These are phyloP conservation scores for Umbelopsis sp. DNA, from an alignment of 371 early-diverging fungal species.

Conservation along the genomic window DNA sequence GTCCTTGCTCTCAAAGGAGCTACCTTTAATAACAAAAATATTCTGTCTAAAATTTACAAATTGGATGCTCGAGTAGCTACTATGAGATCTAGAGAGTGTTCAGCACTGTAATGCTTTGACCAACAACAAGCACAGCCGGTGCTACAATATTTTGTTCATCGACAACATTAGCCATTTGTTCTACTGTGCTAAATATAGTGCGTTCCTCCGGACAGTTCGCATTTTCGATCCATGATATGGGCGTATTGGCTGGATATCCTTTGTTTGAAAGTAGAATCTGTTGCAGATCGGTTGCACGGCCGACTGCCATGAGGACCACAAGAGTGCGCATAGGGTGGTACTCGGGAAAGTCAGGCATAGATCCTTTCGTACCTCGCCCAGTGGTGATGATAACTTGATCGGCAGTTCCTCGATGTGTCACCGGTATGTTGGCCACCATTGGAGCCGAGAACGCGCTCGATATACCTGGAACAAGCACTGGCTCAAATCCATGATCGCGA, in stretches of 20 bases:
- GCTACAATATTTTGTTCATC: slow-evolving; percentile 58
- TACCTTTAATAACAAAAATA: too few relatives aligned
- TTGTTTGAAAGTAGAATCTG: slow-evolving; percentile 50
- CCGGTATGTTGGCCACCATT: slow-evolving; percentile 71
- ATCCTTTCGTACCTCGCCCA: slow-evolving; percentile 74
- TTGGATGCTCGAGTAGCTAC: neutral
- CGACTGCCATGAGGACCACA: slow-evolving; percentile 86
- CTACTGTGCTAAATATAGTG: slow-evolving; percentile 60
- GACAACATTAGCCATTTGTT: slow-evolving; percentile 49
- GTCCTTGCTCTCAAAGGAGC: too few relatives aligned
- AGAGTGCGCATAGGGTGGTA: slow-evolving; percentile 70
- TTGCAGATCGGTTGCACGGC: slow-evolving; percentile 64
- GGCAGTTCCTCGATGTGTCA: slow-evolving; percentile 79
- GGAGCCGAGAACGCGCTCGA: slow-evolving; percentile 80
- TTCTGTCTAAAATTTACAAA: too few relatives aligned
- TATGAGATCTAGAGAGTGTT: neutral
- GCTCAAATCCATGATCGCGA: slow-evolving; percentile 67
- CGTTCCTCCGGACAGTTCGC: slow-evolving; percentile 68
- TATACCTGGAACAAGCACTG: slow-evolving; percentile 80
- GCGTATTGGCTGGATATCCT: slow-evolving; percentile 62
- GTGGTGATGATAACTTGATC: slow-evolving; percentile 85
- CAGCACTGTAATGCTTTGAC: slow-evolving; percentile 35
- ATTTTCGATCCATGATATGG: slow-evolving; percentile 74
- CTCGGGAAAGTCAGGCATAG: slow-evolving; percentile 74
- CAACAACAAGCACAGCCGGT: slow-evolving; percentile 76